These are phyloP conservation scores for Phytophthora fragariae DNA, from an alignment of 352 stramenopile species.

Conservation along the genomic window DNA sequence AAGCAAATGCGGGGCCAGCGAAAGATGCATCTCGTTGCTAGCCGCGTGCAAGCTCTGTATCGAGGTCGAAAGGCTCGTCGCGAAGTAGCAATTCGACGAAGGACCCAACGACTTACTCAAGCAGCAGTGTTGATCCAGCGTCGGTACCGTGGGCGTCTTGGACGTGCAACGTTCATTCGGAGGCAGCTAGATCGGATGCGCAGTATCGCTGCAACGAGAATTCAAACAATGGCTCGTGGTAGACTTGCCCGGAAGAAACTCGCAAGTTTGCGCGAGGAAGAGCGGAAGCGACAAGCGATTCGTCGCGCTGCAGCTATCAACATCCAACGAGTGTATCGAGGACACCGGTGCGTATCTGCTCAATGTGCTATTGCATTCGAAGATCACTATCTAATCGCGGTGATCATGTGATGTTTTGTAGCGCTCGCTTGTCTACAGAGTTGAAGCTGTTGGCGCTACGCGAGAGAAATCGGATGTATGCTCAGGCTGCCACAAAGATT, in stretches of 20 bases:
- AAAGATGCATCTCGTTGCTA: slow-evolving; percentile 50
- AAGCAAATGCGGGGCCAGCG: slow-evolving; percentile 34
- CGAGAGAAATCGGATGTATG: slow-evolving; percentile 63
- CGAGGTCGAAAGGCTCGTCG: slow-evolving; percentile 58
- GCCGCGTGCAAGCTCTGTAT: slow-evolving; percentile 65
- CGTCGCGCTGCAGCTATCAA: slow-evolving; percentile 55
- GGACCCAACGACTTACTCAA: slow-evolving; percentile 38
- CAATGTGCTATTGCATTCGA: not conserved
- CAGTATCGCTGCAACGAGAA: slow-evolving; percentile 51
- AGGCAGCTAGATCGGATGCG: slow-evolving; percentile 64
- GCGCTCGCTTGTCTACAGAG: slow-evolving; percentile 67
- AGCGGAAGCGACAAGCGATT: slow-evolving; percentile 33
- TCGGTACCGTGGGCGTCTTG: slow-evolving; percentile 72
- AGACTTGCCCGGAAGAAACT: slow-evolving; percentile 48
- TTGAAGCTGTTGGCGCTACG: slow-evolving; percentile 69
- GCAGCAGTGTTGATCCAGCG: slow-evolving; percentile 73
- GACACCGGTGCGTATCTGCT: slow-evolving; percentile 54
- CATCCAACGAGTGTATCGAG: slow-evolving; percentile 80
- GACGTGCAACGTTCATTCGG: slow-evolving; percentile 67
- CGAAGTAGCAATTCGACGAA: slow-evolving; percentile 34
- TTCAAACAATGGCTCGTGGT: slow-evolving; percentile 60
- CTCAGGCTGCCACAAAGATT: slow-evolving; percentile 70
- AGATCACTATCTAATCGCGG: not conserved
- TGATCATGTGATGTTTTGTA: slow-evolving; percentile 19
- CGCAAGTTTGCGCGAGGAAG: slow-evolving; percentile 41